Evolutionary conservation across 345 rosid species (phyloP).

Genomic region (Lumnitzera littorea): DNA sequence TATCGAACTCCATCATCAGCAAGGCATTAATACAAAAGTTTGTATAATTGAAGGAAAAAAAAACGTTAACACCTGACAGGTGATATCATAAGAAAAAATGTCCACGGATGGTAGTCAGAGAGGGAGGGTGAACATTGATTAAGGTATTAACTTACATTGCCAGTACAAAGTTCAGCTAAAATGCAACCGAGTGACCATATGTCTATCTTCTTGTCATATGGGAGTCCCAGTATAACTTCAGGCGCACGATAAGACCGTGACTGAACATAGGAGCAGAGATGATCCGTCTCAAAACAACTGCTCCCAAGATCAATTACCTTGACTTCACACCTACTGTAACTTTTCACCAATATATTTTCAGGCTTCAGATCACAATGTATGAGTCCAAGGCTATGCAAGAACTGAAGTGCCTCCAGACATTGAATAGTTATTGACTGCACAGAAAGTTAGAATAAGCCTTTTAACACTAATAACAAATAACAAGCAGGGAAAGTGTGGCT

Average conservation of each 20-base stretch:
- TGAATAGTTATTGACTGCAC: conserved; percentile 95
- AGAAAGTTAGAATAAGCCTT: conserved; percentile 16
- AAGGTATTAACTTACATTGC: conserved; percentile 66
- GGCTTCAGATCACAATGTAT: conserved; percentile 98
- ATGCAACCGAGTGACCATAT: conserved; percentile 99
- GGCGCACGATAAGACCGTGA: conserved; percentile 99
- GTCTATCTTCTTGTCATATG: conserved; percentile 94
- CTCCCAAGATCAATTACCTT: conserved; percentile 99
- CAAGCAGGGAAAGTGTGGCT: background rate
- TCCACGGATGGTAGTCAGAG: background rate
- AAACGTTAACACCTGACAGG: too few relatives aligned
- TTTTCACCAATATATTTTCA: conserved; percentile 90
- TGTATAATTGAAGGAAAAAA: too few relatives aligned
- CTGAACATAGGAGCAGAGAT: conserved; percentile 95
- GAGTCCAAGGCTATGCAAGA: conserved; percentile 92
- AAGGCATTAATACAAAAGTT: too few relatives aligned
- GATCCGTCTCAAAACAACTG: conserved; percentile 99
- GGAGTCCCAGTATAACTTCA: conserved; percentile 90
- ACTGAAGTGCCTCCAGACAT: conserved; percentile 92
- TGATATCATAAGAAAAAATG: background rate
- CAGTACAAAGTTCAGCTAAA: conserved; percentile 96
- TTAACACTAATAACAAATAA: conserved; percentile 15
- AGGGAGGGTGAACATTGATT: background rate
- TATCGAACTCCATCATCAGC: too few relatives aligned
- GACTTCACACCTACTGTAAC: conserved; percentile 97